These are phyloP conservation scores for Teunomyces atbi DNA, from an alignment of 805 yeast species.

Conservation along the genomic window DNA sequence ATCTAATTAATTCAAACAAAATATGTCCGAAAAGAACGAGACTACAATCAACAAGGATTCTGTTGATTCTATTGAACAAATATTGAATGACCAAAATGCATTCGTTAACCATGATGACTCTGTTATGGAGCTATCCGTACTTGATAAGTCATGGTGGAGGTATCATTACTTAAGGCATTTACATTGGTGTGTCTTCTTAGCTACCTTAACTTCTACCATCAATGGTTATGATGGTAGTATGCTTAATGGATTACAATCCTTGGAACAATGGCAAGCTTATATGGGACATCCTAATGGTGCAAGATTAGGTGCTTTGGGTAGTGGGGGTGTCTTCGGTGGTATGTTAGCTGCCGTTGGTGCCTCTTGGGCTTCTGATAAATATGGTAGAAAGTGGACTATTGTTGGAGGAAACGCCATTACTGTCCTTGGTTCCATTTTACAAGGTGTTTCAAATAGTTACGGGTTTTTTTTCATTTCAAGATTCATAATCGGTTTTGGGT, in stretches of 20 bases:
- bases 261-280: slow-evolving; percentile 38
- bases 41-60: slow-evolving; percentile 2
- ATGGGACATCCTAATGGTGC: slow-evolving; percentile 26
- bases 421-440: slow-evolving; percentile 37
- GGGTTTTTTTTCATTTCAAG: slow-evolving; percentile 43
- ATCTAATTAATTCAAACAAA: slow-evolving; percentile 15
- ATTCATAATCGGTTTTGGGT: slow-evolving; percentile 49
- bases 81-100: not conserved
- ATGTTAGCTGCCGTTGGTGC: slow-evolving; percentile 29
- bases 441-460: slow-evolving; percentile 34
- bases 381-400: slow-evolving; percentile 38
- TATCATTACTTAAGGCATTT: slow-evolving; percentile 39
- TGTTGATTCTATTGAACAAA: not conserved
- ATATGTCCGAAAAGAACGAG: not conserved
- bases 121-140: slow-evolving; percentile 4
- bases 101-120: not conserved
- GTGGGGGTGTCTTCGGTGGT: slow-evolving; percentile 36
- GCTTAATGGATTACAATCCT: slow-evolving; percentile 51
- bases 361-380: slow-evolving; percentile 32
- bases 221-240: slow-evolving; percentile 31
- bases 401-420: slow-evolving; percentile 23
- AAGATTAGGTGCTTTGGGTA: slow-evolving; percentile 20
- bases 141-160: slow-evolving; percentile 28
- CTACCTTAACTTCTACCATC: slow-evolving; percentile 47
- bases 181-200: slow-evolving; percentile 36